These are phyloP conservation scores for Daedaleopsis nitida DNA, from an alignment of 768 basidiomycete genomes.

Conservation along the genomic window DNA sequence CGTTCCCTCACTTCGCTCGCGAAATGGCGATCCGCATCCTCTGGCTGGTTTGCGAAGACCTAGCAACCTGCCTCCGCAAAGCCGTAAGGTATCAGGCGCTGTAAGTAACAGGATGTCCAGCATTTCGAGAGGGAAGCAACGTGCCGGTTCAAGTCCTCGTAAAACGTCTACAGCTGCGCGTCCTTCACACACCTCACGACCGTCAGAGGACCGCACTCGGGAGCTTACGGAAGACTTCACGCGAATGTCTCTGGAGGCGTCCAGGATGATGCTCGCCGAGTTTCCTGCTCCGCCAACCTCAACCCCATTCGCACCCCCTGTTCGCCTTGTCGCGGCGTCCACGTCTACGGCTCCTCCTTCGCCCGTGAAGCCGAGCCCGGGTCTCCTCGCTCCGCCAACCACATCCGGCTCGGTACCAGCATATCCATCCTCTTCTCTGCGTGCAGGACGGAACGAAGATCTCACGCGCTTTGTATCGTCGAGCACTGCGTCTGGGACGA, in stretches of 20 bases:
- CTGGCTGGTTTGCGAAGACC: conserved; percentile 4
- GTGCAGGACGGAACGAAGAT: conserved; percentile 62
- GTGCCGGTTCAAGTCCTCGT: conserved; percentile 40
- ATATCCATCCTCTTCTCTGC: conserved; percentile 55
- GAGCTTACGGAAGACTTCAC: conserved; percentile 42
- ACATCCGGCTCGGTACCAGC: conserved; percentile 26
- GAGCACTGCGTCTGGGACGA: conserved; percentile 79
- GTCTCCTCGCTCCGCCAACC: conserved; percentile 20
- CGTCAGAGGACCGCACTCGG: conserved; percentile 16
- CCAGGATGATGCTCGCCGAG: conserved; percentile 29
- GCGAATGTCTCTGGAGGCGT: conserved; percentile 44
- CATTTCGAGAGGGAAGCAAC: conserved; percentile 22
- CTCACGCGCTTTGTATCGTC: conserved; percentile 89
- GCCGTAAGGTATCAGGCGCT: conserved; percentile 1
- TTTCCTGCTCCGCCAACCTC: conserved; percentile 32
- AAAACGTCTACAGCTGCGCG: conserved; percentile 34
- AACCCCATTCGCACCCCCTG: conserved; percentile 17
- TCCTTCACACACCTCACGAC: conserved; percentile 38
- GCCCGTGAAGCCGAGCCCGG: conserved; percentile 7
- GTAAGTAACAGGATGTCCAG: conserved; percentile 4
- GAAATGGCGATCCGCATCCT: conserved; percentile 4
- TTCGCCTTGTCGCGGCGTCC: conserved; percentile 11
- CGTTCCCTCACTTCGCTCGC: conserved; percentile 17
- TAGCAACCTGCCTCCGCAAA: background rate
- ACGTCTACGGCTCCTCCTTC: conserved; percentile 9